A percentile compares a stretch with the other conserved stretches of the same genome.
These are phyloP conservation scores for Aspergillus affinis DNA, from an alignment of 495 filamentous ascomycete species.

Conservation along the genomic window DNA sequence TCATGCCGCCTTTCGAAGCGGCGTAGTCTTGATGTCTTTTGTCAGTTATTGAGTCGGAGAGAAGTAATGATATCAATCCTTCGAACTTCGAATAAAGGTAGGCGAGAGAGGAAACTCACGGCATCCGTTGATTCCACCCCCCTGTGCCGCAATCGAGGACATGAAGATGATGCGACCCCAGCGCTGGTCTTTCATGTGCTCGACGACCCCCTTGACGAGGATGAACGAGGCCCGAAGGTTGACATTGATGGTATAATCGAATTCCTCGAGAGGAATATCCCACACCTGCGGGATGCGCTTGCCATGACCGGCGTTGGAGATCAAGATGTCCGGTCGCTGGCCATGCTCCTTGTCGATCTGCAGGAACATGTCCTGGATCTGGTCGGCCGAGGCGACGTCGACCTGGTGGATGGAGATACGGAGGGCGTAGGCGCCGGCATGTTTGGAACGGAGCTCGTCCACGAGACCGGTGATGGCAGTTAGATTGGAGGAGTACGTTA, in stretches of 20 bases:
- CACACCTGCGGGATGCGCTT: conserved; percentile 49
- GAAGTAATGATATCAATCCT: not conserved
- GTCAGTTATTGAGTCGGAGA: not conserved
- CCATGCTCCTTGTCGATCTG: conserved; percentile 53
- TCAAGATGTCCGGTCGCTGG: conserved; percentile 59
- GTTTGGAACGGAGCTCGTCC: conserved; percentile 34
- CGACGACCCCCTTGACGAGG: conserved; percentile 62
- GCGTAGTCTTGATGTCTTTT: conserved; percentile 56
- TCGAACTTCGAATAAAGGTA: not conserved
- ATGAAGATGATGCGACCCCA: conserved; percentile 72
- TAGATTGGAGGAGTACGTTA: conserved; percentile 59
- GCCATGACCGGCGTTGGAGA: conserved; percentile 59
- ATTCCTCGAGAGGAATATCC: conserved; percentile 60
- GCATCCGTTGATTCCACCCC: conserved; percentile 66
- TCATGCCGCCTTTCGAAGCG: conserved; percentile 63
- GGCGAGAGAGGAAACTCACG: conserved; percentile 34
- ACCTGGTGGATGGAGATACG: conserved; percentile 56
- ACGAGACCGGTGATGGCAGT: conserved; percentile 46
- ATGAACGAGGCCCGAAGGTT: conserved; percentile 68
- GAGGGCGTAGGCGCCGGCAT: conserved; percentile 28
- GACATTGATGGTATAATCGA: conserved; percentile 63
- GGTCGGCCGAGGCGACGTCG: conserved; percentile 52
- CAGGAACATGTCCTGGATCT: conserved; percentile 51
- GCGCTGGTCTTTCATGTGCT: conserved; percentile 58
- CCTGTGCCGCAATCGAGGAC: conserved; percentile 65